phyloP scores from a whole-genome alignment of 2,329 filamentous ascomycete species.

The Xylariaceae sp. region DNA sequence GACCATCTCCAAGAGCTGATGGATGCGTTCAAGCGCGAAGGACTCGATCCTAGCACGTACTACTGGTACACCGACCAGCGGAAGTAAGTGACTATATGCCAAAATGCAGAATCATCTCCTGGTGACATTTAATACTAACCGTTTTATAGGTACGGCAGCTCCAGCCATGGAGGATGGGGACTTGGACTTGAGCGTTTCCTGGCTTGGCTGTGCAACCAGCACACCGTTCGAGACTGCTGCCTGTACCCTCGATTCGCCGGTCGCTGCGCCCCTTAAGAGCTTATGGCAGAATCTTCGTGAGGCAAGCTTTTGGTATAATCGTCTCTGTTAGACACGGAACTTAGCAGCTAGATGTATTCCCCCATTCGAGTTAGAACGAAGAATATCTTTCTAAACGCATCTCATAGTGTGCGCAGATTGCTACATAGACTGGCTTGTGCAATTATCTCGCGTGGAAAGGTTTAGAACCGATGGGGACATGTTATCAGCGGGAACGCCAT shows the following conservation, averaged over 20 bases:
- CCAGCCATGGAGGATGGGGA: slow-evolving; percentile 88
- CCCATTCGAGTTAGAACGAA: background rate
- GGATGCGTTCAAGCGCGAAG: slow-evolving; percentile 79
- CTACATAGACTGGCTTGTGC: slow-evolving; percentile 7
- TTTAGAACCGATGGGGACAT: background rate
- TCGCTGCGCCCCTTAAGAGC: slow-evolving; percentile 64
- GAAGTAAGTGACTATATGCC: slow-evolving; percentile 57
- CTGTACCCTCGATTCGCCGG: slow-evolving; percentile 78
- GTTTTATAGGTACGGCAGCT: slow-evolving; percentile 71
- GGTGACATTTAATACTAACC: slow-evolving; percentile 16
- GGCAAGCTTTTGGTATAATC: background rate
- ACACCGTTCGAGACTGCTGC: slow-evolving; percentile 61
- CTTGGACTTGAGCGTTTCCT: slow-evolving; percentile 80
- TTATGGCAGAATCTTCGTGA: background rate
- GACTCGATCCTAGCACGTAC: slow-evolving; percentile 78
- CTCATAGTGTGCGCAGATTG: slow-evolving; percentile 8
- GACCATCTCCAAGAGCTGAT: slow-evolving; percentile 84
- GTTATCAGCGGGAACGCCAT: background rate
- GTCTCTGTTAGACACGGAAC: background rate
- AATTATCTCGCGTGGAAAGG: background rate
- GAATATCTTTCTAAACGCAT: background rate
- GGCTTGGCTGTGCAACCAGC: slow-evolving; percentile 59
- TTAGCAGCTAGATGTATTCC: background rate
- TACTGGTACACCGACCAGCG: slow-evolving; percentile 99
- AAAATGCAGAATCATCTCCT: background rate